A percentile compares a stretch with the other conserved stretches of the same genome.
Evolutionary conservation across 805 yeast genomes (phyloP).

Genomic region (Ogataea paradorogensis): DNA sequence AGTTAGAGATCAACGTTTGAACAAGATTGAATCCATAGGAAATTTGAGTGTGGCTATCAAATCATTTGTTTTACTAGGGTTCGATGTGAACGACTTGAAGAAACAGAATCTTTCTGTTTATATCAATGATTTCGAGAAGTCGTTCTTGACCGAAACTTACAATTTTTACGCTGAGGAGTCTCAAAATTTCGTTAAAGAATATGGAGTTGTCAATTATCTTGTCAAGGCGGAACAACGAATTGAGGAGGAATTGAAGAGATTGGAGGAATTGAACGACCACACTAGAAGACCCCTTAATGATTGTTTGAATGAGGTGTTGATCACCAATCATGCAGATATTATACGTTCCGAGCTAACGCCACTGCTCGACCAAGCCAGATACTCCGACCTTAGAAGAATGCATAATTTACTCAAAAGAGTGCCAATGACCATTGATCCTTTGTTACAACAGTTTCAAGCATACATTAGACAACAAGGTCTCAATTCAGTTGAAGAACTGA

Average conservation of each 20-base stretch:
- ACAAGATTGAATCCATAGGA: slow-evolving; percentile 65
- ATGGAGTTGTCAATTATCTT: slow-evolving; percentile 89
- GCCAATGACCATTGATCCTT: slow-evolving; percentile 72
- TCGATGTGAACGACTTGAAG: slow-evolving; percentile 85
- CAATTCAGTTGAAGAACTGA: slow-evolving; percentile 57
- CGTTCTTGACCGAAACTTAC: slow-evolving; percentile 68
- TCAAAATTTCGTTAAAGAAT: slow-evolving; percentile 57
- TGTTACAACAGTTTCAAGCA: slow-evolving; percentile 67
- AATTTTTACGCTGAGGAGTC: slow-evolving; percentile 70
- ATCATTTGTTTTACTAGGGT: slow-evolving; percentile 85
- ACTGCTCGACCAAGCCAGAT: slow-evolving; percentile 71
- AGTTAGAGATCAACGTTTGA: slow-evolving; percentile 75
- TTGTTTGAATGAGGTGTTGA: slow-evolving; percentile 70
- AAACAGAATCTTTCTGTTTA: slow-evolving; percentile 82
- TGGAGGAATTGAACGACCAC: slow-evolving; percentile 79
- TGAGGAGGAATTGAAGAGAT: slow-evolving; percentile 76
- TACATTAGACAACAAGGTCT: slow-evolving; percentile 69
- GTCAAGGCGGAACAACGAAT: slow-evolving; percentile 79
- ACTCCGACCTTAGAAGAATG: slow-evolving; percentile 74
- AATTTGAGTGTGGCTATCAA: slow-evolving; percentile 71
- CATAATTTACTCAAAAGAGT: slow-evolving; percentile 74
- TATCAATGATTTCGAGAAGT: slow-evolving; percentile 71
- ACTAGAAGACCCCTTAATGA: slow-evolving; percentile 76
- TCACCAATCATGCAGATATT: slow-evolving; percentile 71
- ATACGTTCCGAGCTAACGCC: slow-evolving; percentile 74